Base-by-base conservation (phyloP, 2,329 filamentous ascomycete species). In the Furcasterigmium furcatum region DNA sequence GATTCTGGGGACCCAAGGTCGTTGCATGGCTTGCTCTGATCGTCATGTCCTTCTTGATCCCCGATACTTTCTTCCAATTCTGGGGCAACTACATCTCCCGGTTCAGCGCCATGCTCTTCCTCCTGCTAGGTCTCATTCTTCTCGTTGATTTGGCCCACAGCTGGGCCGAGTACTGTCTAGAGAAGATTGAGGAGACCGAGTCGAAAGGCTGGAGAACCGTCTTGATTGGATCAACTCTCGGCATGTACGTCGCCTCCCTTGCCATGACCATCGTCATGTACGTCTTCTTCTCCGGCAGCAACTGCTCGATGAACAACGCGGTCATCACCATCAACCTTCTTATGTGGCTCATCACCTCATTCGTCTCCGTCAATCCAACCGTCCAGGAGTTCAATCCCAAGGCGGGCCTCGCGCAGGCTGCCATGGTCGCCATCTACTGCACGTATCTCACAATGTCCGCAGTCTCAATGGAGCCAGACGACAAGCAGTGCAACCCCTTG, bases 371-470 rank as follows among this genome's bases (percentile, higher is more conserved):
- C 50, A 91, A 97, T 62, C 91, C 94, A 2, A 80, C 80, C 1
- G 82, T 99, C 13, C 94, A 99, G 66, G 90, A 91, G 59, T 85
- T 85, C 63, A 99, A 99, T 66, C 84, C 91, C 40, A 91, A 92
- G 62, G 94, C 94, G 35, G 94, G 94, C 41, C 78, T 99, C 48
- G 94, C 94, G n/a, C 94, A 99, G 64, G 91, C 91, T 35, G 92
- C 94, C 51, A 96, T 97, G 81, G 94, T 99, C 38, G 90, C 91
- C 16, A 82, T 96, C 47, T 99, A 99, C 76, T 99, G 94, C 80
- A 97, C 94, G 36, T 99, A 99, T 63, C 81, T 99, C 45, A 99
- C 94, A 55, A 90, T 99, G 84, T 96, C 91, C 3, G 94, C 94
- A 21, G 94, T 99, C 1, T 95, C 91, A 45, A 97, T 99, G 94